These are phyloP conservation scores for Fusarium protoensiforme DNA, from an alignment of 2,329 filamentous ascomycete genomes.

Conservation along the genomic window DNA sequence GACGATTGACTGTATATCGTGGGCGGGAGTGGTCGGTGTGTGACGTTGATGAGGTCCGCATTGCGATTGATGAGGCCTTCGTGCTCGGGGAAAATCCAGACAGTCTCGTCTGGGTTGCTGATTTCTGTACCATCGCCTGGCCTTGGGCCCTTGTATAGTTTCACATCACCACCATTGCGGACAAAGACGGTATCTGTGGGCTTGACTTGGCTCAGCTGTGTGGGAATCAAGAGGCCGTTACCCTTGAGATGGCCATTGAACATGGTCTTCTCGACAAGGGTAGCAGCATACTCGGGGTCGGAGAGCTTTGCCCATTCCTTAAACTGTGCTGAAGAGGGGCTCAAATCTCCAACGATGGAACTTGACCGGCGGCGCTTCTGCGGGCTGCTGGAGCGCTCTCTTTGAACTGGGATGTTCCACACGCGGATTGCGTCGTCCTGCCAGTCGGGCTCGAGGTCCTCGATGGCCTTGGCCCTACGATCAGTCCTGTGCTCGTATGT, in stretches of 20 bases:
- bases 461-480: constrained; percentile 44
- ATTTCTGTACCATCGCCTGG: constrained; percentile 28
- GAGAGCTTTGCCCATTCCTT: constrained; percentile 38
- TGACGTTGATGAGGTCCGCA: constrained; percentile 26
- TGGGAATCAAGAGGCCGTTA: constrained; percentile 36
- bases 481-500: constrained; percentile 73
- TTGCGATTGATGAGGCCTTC: constrained; percentile 19
- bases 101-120: constrained; percentile 33
- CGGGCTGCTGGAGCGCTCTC: constrained; percentile 48
- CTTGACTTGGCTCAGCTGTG: constrained; percentile 43
- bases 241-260: constrained; percentile 48
- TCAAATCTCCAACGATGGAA: constrained; percentile 20
- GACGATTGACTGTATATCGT: constrained; percentile 74
- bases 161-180: constrained; percentile 71
- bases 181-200: constrained; percentile 62
- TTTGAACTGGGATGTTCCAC: constrained; percentile 76
- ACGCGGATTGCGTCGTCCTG: constrained; percentile 81
- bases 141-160: constrained; percentile 74
- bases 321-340: constrained; percentile 1
- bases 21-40: constrained; percentile 66
- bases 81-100: constrained; percentile 44
- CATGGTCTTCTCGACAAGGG: constrained; percentile 50
- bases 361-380: constrained; percentile 47
- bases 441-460: constrained; percentile 70
- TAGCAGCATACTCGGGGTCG: constrained; percentile 44